phyloP scores from a whole-genome alignment of 192 early-diverging fungal species.

The Coemansia sp. region DNA sequence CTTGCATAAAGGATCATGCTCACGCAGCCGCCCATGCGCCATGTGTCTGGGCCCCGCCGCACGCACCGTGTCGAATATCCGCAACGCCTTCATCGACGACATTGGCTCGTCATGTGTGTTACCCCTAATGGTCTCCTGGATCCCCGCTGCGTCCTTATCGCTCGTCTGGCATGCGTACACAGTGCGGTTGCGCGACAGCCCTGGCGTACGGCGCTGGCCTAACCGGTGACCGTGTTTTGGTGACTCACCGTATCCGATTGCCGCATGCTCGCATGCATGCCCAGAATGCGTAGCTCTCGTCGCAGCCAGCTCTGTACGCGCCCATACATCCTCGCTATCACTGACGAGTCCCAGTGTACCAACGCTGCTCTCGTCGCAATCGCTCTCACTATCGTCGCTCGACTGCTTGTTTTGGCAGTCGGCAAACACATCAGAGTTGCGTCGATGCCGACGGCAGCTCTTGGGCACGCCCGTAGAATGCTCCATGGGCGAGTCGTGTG shows the following conservation, averaged over 20 bases:
- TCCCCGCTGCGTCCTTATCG: slow-evolving; percentile 5
- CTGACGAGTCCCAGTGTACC: neutral
- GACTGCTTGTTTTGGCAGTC: slow-evolving; percentile 9
- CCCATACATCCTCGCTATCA: slow-evolving; percentile 6
- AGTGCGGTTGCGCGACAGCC: slow-evolving; percentile 7
- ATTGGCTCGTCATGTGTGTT: slow-evolving; percentile 50
- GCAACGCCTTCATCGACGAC: slow-evolving; percentile 40
- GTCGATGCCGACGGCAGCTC: slow-evolving; percentile 34
- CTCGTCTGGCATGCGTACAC: neutral
- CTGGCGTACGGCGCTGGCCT: neutral
- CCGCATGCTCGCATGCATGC: neutral
- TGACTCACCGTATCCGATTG: slow-evolving; percentile 12
- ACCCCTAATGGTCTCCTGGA: slow-evolving; percentile 26
- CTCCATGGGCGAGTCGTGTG: slow-evolving; percentile 17
- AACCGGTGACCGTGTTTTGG: slow-evolving; percentile 2
- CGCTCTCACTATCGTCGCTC: slow-evolving; percentile 13
- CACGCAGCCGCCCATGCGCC: slow-evolving; percentile 7
- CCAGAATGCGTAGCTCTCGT: neutral
- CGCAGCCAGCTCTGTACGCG: neutral
- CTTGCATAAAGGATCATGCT: slow-evolving; percentile 39
- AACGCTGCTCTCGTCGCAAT: slow-evolving; percentile 3
- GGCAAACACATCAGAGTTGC: slow-evolving; percentile 34
- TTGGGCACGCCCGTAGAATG: slow-evolving; percentile 2
- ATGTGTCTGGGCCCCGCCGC: slow-evolving; percentile 8
- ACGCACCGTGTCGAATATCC: slow-evolving; percentile 39